Evolutionary conservation across 768 basidiomycete species (phyloP).

Genomic region (Mycena epipterygia): DNA sequence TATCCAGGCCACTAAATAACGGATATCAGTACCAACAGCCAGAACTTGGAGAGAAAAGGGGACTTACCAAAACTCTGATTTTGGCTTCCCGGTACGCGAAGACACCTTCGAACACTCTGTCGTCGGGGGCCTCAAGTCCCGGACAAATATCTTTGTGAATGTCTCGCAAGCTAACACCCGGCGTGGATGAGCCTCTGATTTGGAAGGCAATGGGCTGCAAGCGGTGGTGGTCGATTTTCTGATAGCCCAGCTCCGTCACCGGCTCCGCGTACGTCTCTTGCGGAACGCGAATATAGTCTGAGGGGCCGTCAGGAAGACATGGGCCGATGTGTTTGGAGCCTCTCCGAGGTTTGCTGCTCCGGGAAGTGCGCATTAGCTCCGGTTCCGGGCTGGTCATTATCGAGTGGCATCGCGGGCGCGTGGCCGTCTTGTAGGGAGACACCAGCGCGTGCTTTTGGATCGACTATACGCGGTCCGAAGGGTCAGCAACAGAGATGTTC

Average conservation of each 20-base stretch:
- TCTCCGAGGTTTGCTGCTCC: slow-evolving; percentile 9
- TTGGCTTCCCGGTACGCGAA: slow-evolving; percentile 48
- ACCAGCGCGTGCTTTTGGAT: slow-evolving; percentile 25
- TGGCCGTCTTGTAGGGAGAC: slow-evolving; percentile 23
- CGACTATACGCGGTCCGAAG: slow-evolving; percentile 3
- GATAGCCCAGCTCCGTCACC: slow-evolving; percentile 19
- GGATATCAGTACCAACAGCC: neutral
- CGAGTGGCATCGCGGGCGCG: slow-evolving; percentile 34
- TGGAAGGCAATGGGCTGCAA: slow-evolving; percentile 26
- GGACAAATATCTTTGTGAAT: slow-evolving; percentile 13
- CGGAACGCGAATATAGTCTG: slow-evolving; percentile 25
- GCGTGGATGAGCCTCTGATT: neutral
- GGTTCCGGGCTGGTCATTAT: slow-evolving; percentile 24
- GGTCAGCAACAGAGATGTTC: neutral
- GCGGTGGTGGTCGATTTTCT: slow-evolving; percentile 27
- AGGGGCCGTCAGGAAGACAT: slow-evolving; percentile 24
- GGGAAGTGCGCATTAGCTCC: neutral
- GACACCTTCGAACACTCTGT: slow-evolving; percentile 36
- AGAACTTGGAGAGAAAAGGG: neutral
- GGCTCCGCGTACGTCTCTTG: slow-evolving; percentile 27
- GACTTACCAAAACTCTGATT: slow-evolving; percentile 51
- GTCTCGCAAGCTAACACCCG: slow-evolving; percentile 13
- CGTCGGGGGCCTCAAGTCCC: slow-evolving; percentile 30
- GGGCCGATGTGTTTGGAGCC: slow-evolving; percentile 31
- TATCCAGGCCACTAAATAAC: slow-evolving; percentile 64